phyloP scores from a whole-genome alignment of 2,329 filamentous ascomycete genomes.

The Hawksworthiomyces lignivorus region DNA sequence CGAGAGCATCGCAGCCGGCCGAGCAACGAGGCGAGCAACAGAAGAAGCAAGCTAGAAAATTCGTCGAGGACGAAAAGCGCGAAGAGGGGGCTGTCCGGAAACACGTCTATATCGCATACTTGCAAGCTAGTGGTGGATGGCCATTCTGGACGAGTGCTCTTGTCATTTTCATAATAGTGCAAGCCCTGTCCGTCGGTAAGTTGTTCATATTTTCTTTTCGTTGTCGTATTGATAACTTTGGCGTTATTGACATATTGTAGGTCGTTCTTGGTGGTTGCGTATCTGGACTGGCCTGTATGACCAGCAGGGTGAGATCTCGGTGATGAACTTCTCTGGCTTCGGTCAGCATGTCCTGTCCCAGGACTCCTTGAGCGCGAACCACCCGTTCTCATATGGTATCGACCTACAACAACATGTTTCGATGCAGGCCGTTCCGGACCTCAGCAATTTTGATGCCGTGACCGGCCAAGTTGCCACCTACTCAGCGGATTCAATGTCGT shows the following conservation, averaged over 20 bases:
- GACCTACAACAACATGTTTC: constrained; percentile 37
- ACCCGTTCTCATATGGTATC: constrained; percentile 32
- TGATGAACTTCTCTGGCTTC: constrained; percentile 7
- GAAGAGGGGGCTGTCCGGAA: constrained; percentile 63
- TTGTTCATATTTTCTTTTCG: neutral
- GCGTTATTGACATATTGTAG: neutral
- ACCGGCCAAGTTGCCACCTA: neutral
- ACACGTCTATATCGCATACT: constrained; percentile 59
- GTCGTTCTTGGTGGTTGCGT: constrained; percentile 56
- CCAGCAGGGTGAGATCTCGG: constrained; percentile 17
- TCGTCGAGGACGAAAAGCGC: constrained; percentile 67
- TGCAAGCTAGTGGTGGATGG: constrained; percentile 57
- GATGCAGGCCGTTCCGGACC: constrained; percentile 24
- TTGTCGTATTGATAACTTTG: neutral
- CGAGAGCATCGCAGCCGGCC: constrained; percentile 6
- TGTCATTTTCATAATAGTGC: constrained; percentile 45
- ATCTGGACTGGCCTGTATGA: constrained; percentile 50
- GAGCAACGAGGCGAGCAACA: constrained; percentile 20
- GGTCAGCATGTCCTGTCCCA: constrained; percentile 4
- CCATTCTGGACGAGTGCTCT: constrained; percentile 51
- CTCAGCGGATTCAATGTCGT: constrained; percentile 36
- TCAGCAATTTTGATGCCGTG: neutral
- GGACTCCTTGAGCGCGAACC: neutral
- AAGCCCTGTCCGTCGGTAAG: constrained; percentile 46
- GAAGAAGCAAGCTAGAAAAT: constrained; percentile 55